A percentile compares a stretch with the other conserved stretches of the same genome.
Conservation (phyloP, 2,329 filamentous ascomycete species). For the Fusarium secorum region DNA sequence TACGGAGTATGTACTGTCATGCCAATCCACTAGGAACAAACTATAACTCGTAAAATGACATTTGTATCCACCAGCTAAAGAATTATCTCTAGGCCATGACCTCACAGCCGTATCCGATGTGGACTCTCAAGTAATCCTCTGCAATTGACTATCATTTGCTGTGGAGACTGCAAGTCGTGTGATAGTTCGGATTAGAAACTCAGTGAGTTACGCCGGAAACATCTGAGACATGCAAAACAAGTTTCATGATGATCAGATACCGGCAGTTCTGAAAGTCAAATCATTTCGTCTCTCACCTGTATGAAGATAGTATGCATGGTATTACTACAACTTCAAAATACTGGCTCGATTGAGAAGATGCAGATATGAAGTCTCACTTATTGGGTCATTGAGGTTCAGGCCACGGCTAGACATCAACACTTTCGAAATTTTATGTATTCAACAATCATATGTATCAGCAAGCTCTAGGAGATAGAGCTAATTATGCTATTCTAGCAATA, state of each 20-base stretch:
- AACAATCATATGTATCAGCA: neutral
- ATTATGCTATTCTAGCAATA: neutral
- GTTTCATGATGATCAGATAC: neutral
- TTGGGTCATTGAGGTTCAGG: neutral
- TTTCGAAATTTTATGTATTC: neutral
- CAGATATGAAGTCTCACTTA: neutral
- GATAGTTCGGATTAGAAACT: neutral
- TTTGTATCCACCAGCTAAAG: conserved; percentile 19
- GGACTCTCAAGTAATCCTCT: neutral
- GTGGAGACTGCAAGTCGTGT: neutral
- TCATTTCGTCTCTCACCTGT: neutral
- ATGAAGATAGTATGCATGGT: neutral
- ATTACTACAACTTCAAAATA: neutral
- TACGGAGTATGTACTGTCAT: neutral
- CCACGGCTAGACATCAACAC: neutral
- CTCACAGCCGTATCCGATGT: neutral
- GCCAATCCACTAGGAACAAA: conserved; percentile 5
- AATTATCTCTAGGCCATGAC: neutral
- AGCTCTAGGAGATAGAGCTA: neutral
- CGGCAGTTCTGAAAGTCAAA: neutral
- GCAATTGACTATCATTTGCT: neutral
- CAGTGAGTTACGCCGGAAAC: neutral
- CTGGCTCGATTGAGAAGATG: neutral
- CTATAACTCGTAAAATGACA: conserved; percentile 1
- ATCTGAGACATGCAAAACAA: neutral